A percentile compares a stretch with the other conserved stretches of the same genome.
Conservation (phyloP, 1,139 yeast species). For the Suhomyces maxii region DNA sequence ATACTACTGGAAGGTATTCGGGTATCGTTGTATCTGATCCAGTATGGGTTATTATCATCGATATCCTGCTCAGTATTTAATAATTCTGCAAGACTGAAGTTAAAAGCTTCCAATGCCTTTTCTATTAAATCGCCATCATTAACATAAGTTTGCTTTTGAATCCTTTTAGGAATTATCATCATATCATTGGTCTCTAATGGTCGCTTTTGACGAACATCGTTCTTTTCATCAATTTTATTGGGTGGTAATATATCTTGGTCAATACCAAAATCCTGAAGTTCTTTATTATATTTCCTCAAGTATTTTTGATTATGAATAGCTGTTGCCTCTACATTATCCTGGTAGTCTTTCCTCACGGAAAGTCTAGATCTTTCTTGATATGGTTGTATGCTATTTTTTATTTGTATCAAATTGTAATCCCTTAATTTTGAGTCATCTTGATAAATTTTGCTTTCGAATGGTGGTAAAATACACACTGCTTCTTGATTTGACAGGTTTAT, state of each 20-base stretch:
- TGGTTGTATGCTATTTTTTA: neutral
- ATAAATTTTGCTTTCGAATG: conserved; percentile 10
- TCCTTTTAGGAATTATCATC: conserved; percentile 3
- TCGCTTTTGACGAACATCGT: neutral
- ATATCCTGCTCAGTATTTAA: conserved; percentile 4
- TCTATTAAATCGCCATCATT: conserved; percentile 6
- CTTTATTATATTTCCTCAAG: conserved; percentile 11
- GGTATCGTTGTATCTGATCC: conserved; percentile 6
- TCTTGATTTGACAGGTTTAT: neutral
- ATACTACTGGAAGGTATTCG: conserved; percentile 5
- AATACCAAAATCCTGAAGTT: neutral
- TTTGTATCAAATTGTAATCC: conserved; percentile 4
- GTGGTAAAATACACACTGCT: conserved; percentile 2
- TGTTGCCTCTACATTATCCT: conserved; percentile 6
- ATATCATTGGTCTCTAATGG: conserved; percentile 4
- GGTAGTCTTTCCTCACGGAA: conserved; percentile 17
- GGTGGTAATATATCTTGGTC: neutral
- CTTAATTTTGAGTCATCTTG: conserved; percentile 5
- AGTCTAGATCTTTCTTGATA: conserved; percentile 9
- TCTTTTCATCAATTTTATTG: no score
- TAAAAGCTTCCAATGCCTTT: conserved; percentile 4
- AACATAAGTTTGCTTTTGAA: conserved; percentile 11
- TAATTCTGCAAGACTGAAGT: conserved; percentile 3
- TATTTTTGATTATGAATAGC: conserved; percentile 14
- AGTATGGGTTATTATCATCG: conserved; percentile 1